phyloP scores from a whole-genome alignment of 2,329 filamentous ascomycete species.

The Diaporthe citrichinensis region DNA sequence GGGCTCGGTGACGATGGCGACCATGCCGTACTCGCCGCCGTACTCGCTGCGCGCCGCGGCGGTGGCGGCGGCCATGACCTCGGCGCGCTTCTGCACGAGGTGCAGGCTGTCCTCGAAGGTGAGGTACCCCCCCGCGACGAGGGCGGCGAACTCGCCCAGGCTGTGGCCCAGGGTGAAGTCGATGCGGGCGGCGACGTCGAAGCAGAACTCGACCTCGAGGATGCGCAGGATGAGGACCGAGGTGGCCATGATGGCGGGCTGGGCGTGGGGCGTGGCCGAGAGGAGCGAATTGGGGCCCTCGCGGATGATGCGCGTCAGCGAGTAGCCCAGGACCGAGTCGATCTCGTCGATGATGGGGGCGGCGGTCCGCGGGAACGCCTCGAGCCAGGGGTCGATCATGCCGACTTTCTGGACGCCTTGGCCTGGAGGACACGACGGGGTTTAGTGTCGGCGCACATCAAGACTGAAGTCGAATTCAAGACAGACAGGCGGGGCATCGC shows the following conservation, averaged over 20 bases:
- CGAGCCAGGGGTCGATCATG: conserved; percentile 89
- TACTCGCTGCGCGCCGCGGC: conserved; percentile 73
- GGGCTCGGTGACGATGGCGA: conserved; percentile 90
- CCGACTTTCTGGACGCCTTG: conserved; percentile 92
- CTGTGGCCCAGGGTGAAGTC: conserved; percentile 92
- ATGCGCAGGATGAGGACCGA: conserved; percentile 91
- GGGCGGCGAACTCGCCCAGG: conserved; percentile 91
- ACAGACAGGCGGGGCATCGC: neutral
- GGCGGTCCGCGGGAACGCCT: conserved; percentile 85
- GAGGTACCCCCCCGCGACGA: conserved; percentile 88
- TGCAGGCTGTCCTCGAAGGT: conserved; percentile 82
- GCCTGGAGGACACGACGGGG: conserved; percentile 61
- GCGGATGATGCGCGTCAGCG: conserved; percentile 83
- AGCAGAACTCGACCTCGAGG: conserved; percentile 87
- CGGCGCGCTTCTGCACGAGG: conserved; percentile 82
- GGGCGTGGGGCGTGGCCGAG: conserved; percentile 87
- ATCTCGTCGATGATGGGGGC: conserved; percentile 87
- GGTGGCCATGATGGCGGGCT: conserved; percentile 96
- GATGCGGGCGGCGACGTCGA: conserved; percentile 77
- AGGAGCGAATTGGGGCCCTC: conserved; percentile 83
- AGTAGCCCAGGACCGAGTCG: conserved; percentile 80
- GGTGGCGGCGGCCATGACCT: conserved; percentile 86
- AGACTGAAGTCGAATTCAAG: accelerated
- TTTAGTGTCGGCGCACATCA: conserved; percentile 11
- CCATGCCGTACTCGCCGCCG: conserved; percentile 92